phyloP scores from a whole-genome alignment of 345 rosid genomes.

The Eucalyptus cladocalyx region DNA sequence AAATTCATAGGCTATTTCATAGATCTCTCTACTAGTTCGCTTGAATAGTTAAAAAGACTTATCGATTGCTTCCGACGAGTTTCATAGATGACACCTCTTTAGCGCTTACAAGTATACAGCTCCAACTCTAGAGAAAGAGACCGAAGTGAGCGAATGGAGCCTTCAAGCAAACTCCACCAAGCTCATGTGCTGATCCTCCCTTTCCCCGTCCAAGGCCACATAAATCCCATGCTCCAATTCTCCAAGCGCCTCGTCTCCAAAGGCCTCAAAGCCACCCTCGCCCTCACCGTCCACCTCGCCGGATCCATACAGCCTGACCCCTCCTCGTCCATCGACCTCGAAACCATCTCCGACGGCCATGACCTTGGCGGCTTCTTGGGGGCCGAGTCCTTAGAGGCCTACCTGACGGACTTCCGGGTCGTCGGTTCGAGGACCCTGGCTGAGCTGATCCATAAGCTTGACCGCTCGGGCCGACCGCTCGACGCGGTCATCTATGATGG shows the following conservation, averaged over 20 bases:
- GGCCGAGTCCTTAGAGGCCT: neutral
- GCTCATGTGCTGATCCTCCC: conserved; percentile 11
- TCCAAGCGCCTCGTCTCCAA: conserved; percentile 6
- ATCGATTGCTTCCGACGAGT: neutral
- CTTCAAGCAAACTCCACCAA: neutral
- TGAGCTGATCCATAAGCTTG: conserved; percentile 1
- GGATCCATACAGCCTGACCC: neutral
- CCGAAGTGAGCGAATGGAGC: neutral
- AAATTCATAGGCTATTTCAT: neutral
- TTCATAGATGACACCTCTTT: neutral
- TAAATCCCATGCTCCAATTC: conserved; percentile 28
- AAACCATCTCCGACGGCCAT: conserved; percentile 22
- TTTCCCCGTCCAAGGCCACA: conserved; percentile 19
- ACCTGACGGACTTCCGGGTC: neutral
- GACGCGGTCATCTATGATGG: conserved; percentile 10
- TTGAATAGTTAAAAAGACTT: neutral
- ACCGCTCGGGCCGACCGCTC: neutral
- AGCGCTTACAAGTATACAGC: neutral
- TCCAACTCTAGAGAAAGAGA: neutral
- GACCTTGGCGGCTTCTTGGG: neutral
- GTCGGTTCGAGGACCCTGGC: conserved; percentile 5
- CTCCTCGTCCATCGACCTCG: neutral
- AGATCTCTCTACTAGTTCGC: neutral
- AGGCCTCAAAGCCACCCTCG: conserved; percentile 13
- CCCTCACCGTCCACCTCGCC: neutral